Percentiles rank a stretch among this genome's conserved stretches.
phyloP scores from a whole-genome alignment of 148 eudicot species.

The Polygonum aviculare region DNA sequence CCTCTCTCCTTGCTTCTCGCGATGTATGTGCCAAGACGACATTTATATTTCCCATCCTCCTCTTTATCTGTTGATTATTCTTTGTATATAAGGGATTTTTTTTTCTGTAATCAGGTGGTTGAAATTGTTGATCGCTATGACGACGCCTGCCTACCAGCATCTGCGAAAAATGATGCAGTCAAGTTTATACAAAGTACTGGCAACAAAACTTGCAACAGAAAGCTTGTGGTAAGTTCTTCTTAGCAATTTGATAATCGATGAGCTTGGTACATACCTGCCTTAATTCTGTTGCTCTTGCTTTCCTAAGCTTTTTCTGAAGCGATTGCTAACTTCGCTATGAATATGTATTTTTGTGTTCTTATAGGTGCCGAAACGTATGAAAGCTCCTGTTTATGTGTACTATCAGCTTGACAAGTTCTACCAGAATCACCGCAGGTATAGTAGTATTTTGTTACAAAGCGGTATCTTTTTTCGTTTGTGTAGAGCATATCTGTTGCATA shows the following conservation, averaged over 20 bases:
- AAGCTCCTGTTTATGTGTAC: slow-evolving; percentile 79
- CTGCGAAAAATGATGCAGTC: slow-evolving; percentile 43
- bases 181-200: slow-evolving; percentile 39
- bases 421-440: slow-evolving; percentile 97
- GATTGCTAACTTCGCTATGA: not conserved
- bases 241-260: not conserved
- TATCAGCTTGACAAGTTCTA: slow-evolving; percentile 96
- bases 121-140: slow-evolving; percentile 90
- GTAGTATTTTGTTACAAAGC: not conserved
- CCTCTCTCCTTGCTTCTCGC: slow-evolving; percentile 76
- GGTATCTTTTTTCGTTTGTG: not conserved
- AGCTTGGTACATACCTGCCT: not conserved
- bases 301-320: not conserved
- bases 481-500: no score
- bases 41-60: not conserved
- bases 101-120: slow-evolving; percentile 52
- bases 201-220: slow-evolving; percentile 58
- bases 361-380: slow-evolving; percentile 76
- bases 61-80: not conserved
- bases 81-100: not conserved
- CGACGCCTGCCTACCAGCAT: slow-evolving; percentile 41
- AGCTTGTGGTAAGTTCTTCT: slow-evolving; percentile 37
- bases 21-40: slow-evolving; percentile 42
- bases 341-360: not conserved
- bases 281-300: not conserved